Conservation (phyloP, 2,329 filamentous ascomycete species). For the Tolypocladium pustulatum region DNA sequence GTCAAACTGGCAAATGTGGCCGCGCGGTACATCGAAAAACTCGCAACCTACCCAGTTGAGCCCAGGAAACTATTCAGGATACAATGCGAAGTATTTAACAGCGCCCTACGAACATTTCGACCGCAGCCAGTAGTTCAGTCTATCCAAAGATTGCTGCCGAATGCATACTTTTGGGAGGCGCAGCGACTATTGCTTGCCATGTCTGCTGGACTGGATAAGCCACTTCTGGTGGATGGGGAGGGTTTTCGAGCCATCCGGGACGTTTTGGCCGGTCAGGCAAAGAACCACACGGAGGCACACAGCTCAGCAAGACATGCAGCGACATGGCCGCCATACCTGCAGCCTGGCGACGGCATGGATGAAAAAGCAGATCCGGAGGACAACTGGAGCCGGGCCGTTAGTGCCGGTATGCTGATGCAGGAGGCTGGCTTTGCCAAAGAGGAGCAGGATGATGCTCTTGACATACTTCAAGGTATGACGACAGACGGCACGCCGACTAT, state of each 20-base stretch:
- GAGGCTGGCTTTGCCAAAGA: slow-evolving; percentile 43
- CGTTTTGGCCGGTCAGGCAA: slow-evolving; percentile 43
- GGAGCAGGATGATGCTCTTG: slow-evolving; percentile 36
- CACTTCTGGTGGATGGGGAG: slow-evolving; percentile 37
- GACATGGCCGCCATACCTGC: slow-evolving; percentile 51
- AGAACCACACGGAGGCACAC: slow-evolving; percentile 38
- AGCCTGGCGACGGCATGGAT: slow-evolving; percentile 48
- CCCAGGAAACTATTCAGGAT: slow-evolving; percentile 12
- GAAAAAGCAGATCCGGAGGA: slow-evolving; percentile 40
- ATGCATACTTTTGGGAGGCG: slow-evolving; percentile 40
- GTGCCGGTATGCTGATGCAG: slow-evolving; percentile 41
- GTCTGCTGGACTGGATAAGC: slow-evolving; percentile 35
- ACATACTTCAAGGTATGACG: slow-evolving; percentile 41
- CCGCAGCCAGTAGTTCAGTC: slow-evolving; percentile 12
- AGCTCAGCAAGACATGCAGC: slow-evolving; percentile 36
- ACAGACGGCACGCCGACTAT: slow-evolving; percentile 44
- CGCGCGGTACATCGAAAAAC: slow-evolving; percentile 14
- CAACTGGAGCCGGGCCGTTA: slow-evolving; percentile 41
- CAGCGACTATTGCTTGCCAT: slow-evolving; percentile 42
- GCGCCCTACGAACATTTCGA: slow-evolving; percentile 14
- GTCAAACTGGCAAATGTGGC: slow-evolving; percentile 17
- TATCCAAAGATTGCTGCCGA: slow-evolving; percentile 14
- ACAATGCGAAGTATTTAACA: slow-evolving; percentile 22
- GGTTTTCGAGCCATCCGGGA: slow-evolving; percentile 45
- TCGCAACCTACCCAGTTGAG: slow-evolving; percentile 5